These are phyloP conservation scores for Candida adriatica DNA, from an alignment of 805 yeast genomes.

Conservation along the genomic window DNA sequence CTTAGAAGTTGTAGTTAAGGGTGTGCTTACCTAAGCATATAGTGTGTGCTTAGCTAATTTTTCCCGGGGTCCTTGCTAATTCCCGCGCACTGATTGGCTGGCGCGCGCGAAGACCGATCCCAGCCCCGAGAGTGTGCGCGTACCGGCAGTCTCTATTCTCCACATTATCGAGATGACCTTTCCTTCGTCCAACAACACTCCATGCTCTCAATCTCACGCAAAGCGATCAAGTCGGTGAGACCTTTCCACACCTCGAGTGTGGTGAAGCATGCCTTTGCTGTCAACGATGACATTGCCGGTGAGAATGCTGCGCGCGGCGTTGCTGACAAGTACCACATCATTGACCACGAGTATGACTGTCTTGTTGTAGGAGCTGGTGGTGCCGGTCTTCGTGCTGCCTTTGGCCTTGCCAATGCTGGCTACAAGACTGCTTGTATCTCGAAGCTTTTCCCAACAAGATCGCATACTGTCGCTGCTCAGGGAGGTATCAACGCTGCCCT, in stretches of 20 bases:
- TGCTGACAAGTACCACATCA: slow-evolving; percentile 74
- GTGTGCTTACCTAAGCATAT: slow-evolving; percentile 5
- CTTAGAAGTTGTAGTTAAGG: too few relatives aligned
- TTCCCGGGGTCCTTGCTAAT: slow-evolving; percentile 16
- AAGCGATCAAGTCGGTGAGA: slow-evolving; percentile 19
- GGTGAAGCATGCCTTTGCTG: slow-evolving; percentile 23
- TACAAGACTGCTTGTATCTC: slow-evolving; percentile 96
- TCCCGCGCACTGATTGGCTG: slow-evolving; percentile 15
- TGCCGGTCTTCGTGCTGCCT: slow-evolving; percentile 98
- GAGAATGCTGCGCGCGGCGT: slow-evolving; percentile 47
- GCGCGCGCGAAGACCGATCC: slow-evolving; percentile 10
- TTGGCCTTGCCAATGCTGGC: slow-evolving; percentile 95
- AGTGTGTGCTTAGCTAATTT: slow-evolving; percentile 3
- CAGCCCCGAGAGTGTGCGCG: slow-evolving; percentile 13
- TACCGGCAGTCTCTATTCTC: slow-evolving; percentile 4
- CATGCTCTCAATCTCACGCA: slow-evolving; percentile 1
- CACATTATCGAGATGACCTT: neutral
- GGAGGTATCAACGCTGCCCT: slow-evolving; percentile 99
- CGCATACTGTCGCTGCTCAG: slow-evolving; percentile 98
- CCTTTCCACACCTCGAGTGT: slow-evolving; percentile 19
- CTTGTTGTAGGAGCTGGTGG: slow-evolving; percentile 99
- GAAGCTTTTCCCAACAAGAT: slow-evolving; percentile 95
- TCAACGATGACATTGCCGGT: slow-evolving; percentile 37
- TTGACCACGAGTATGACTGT: slow-evolving; percentile 98
- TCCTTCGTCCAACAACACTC: slow-evolving; percentile 1